phyloP scores from a whole-genome alignment of 148 eudicot species.

The Dysphania ambrosioides region DNA sequence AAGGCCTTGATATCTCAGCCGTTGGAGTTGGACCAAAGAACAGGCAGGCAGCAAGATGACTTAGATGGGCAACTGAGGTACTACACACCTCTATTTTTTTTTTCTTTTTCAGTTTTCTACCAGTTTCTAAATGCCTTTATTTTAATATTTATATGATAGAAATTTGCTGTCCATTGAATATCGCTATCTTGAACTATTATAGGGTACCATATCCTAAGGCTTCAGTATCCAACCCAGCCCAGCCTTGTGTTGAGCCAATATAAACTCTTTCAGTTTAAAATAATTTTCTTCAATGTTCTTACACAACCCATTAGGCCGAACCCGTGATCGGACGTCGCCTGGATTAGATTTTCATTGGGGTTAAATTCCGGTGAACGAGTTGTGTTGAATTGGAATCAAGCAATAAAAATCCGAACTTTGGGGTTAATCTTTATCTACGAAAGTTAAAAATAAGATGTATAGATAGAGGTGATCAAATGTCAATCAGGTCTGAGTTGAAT shows the following conservation, averaged over 20 bases:
- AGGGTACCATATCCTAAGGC: neutral
- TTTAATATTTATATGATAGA: neutral
- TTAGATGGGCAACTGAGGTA: too few species aligned
- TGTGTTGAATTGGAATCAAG: neutral
- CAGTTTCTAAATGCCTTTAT: neutral
- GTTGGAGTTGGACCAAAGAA: neutral
- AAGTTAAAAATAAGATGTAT: too few species aligned
- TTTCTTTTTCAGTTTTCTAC: neutral
- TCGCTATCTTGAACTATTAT: neutral
- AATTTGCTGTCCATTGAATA: conserved; percentile 11
- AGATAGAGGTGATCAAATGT: too few species aligned
- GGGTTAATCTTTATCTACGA: too few species aligned
- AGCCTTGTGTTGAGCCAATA: neutral
- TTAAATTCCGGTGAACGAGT: neutral
- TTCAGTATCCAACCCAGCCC: neutral
- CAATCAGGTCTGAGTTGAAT: too few species aligned
- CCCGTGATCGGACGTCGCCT: neutral
- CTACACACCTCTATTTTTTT: neutral
- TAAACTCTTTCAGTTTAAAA: neutral
- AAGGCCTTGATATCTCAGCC: neutral
- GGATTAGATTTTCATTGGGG: neutral
- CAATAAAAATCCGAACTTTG: neutral
- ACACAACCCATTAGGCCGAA: neutral
- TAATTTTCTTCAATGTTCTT: neutral
- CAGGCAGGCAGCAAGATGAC: neutral